A percentile compares a stretch with the other conserved stretches of the same genome.
These are phyloP conservation scores for Thuidium tamariscinum DNA, from an alignment of 225 moss, liverwort and hornwort genomes.

Conservation along the genomic window DNA sequence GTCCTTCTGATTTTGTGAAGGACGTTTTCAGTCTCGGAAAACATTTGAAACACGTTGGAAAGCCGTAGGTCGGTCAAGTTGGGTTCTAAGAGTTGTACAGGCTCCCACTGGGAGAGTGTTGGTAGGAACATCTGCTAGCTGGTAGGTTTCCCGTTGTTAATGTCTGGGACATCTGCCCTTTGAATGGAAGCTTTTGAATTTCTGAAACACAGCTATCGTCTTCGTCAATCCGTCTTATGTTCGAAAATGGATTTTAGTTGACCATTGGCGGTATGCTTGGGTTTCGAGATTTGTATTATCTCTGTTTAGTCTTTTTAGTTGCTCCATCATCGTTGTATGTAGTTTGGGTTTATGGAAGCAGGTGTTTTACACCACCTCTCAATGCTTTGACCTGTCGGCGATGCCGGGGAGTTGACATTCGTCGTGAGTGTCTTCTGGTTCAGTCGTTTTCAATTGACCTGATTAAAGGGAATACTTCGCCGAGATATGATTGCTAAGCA, in stretches of 20 bases:
- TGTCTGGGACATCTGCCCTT: neutral
- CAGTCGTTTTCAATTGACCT: neutral
- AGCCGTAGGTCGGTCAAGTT: neutral
- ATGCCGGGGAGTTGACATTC: neutral
- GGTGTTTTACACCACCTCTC: no score
- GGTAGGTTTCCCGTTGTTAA: neutral
- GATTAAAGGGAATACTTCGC: neutral
- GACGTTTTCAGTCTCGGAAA: neutral
- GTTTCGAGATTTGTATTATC: neutral
- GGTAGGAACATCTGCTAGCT: neutral
- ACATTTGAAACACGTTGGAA: neutral
- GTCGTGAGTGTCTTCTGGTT: neutral
- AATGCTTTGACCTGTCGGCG: neutral
- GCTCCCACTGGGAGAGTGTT: neutral
- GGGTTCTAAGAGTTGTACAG: slow-evolving; percentile 1
- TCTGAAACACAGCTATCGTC: neutral
- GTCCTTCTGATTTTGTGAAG: neutral
- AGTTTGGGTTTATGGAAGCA: neutral
- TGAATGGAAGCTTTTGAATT: neutral
- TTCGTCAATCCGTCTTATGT: neutral
- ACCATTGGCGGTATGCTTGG: neutral
- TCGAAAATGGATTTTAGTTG: neutral
- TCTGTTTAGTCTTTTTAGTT: neutral
- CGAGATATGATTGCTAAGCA: neutral
- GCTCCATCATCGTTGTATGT: neutral